phyloP scores from a whole-genome alignment of 805 yeast species.

The Starmerella lactis-condensi region DNA sequence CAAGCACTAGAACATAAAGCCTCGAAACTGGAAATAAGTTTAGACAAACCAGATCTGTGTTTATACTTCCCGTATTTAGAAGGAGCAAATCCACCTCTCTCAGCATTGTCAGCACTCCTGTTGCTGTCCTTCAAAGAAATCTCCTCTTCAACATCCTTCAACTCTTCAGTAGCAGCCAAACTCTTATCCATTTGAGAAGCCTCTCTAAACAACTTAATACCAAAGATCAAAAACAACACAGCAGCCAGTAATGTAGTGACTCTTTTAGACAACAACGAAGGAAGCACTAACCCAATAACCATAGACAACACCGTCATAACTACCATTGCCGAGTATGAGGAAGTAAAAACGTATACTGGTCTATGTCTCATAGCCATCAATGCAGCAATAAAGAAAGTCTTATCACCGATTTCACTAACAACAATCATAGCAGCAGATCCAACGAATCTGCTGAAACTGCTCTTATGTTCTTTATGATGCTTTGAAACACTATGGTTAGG shows the following conservation, averaged over 20 bases:
- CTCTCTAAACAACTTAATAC: constrained; percentile 39
- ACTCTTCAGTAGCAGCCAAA: constrained; percentile 75
- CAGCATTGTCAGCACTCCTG: constrained; percentile 24
- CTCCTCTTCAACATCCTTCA: constrained; percentile 94
- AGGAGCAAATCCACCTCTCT: constrained; percentile 17
- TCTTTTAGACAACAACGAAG: constrained; percentile 60
- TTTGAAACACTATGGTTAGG: too few relatives aligned
- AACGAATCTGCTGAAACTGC: constrained; percentile 33
- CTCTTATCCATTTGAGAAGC: constrained; percentile 54
- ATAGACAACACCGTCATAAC: constrained; percentile 88
- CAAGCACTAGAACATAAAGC: constrained; percentile 67
- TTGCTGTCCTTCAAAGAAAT: constrained; percentile 46
- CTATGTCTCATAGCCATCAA: constrained; percentile 94
- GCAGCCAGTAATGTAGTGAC: constrained; percentile 72
- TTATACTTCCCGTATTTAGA: constrained; percentile 1
- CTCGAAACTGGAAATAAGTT: constrained; percentile 32
- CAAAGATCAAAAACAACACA: constrained; percentile 44
- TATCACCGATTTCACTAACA: constrained; percentile 93
- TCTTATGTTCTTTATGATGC: constrained; percentile 1
- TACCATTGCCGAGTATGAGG: constrained; percentile 69
- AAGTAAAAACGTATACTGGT: constrained; percentile 63
- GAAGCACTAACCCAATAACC: constrained; percentile 77
- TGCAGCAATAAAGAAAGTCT: constrained; percentile 91
- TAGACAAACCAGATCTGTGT: constrained; percentile 14
- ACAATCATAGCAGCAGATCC: constrained; percentile 81